These are phyloP conservation scores for Lepidium aucheri DNA, from an alignment of 345 rosid genomes.

Conservation along the genomic window DNA sequence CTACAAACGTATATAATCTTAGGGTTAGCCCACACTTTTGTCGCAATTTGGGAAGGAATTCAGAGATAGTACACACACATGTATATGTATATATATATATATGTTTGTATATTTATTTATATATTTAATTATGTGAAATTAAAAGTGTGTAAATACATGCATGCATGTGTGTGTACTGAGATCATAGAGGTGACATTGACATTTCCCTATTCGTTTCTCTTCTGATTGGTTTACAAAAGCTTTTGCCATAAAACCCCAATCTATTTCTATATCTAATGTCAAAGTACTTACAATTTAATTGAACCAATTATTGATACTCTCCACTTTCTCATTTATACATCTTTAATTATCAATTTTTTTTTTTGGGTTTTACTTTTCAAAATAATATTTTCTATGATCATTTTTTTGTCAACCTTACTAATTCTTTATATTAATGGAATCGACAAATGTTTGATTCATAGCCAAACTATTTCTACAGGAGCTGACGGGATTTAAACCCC, in stretches of 20 bases:
- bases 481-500: no score
- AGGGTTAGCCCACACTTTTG: constrained; percentile 30
- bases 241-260: constrained; percentile 7
- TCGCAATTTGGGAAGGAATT: constrained; percentile 15
- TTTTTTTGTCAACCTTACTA: no score
- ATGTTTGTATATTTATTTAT: background rate
- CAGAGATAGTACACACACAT: constrained; percentile 13
- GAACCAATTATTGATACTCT: constrained; percentile 1
- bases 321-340: background rate
- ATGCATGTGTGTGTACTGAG: constrained; percentile 27
- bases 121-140: no score
- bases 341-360: background rate
- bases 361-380: background rate
- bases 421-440: no score
- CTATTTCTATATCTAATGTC: constrained; percentile 11
- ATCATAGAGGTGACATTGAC: constrained; percentile 33
- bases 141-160: background rate
- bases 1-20: constrained; percentile 9
- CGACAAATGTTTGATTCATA: no score
- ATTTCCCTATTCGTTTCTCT: constrained; percentile 18
- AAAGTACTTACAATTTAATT: constrained; percentile 5
- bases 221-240: constrained; percentile 9
- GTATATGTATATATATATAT: background rate
- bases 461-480: no score
- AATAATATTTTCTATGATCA: background rate